phyloP scores from a whole-genome alignment of 441 rosid species.

The Adansonia grandidieri region DNA sequence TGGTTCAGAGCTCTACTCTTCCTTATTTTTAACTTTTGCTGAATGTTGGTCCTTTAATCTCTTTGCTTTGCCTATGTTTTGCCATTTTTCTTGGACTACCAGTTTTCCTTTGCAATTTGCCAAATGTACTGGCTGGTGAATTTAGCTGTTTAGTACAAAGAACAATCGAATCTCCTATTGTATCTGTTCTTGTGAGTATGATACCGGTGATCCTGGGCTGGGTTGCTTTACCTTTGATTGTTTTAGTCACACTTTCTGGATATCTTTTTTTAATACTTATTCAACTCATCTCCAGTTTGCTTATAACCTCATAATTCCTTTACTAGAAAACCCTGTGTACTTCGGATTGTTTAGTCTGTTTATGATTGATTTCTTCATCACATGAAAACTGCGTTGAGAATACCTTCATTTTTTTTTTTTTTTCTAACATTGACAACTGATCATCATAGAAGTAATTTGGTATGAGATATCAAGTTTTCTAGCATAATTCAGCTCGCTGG shows the following conservation, averaged over 20 bases:
- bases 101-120: not conserved
- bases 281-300: not conserved
- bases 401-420: too few species aligned
- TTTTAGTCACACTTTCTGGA: not conserved
- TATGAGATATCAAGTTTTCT: slow-evolving; percentile 26
- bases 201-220: not conserved
- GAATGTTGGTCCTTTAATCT: not conserved
- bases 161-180: not conserved
- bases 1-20: not conserved
- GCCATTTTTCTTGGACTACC: not conserved
- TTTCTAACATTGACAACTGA: not conserved
- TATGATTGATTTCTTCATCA: not conserved
- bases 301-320: not conserved
- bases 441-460: not conserved
- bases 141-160: not conserved
- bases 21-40: not conserved
- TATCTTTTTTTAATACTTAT: not conserved
- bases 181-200: not conserved
- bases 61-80: not conserved
- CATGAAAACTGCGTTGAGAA: not conserved
- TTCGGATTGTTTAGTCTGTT: not conserved
- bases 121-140: not conserved
- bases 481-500: not conserved
- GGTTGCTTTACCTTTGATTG: not conserved
- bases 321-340: not conserved